Conservation (phyloP, 1,284 basidiomycete genomes). For the Hypsizygus ulmarius region DNA sequence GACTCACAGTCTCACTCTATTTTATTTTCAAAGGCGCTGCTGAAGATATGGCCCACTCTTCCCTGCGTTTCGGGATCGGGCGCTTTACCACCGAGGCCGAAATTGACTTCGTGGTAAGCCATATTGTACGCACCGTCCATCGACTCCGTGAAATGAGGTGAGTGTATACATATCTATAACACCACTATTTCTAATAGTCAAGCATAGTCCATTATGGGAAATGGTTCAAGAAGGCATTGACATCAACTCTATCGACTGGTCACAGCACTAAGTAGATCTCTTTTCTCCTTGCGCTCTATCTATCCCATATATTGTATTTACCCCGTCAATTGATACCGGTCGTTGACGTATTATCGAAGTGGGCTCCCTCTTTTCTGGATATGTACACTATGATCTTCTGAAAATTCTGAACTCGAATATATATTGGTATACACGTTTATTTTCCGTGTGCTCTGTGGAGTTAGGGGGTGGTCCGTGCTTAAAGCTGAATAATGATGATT, state of each 20-base stretch:
- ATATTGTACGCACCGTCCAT: conserved; percentile 83
- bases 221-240: conserved; percentile 99
- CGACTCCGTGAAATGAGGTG: conserved; percentile 57
- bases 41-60: conserved; percentile 99
- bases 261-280: conserved; percentile 44
- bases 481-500: conserved; percentile 25
- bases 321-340: conserved; percentile 9
- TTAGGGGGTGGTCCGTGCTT: conserved; percentile 39
- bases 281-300: conserved; percentile 12
- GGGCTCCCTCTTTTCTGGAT: no score
- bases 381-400: no score
- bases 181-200: conserved; percentile 15
- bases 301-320: conserved; percentile 13
- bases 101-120: conserved; percentile 90
- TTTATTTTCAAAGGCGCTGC: conserved; percentile 63
- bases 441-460: background rate
- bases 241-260: conserved; percentile 91
- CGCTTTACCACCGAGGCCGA: conserved; percentile 98
- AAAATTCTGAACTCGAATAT: no score
- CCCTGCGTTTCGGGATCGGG: conserved; percentile 95
- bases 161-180: conserved; percentile 17
- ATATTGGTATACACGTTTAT: no score
- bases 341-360: background rate
- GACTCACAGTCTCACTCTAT: conserved; percentile 3
- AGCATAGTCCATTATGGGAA: conserved; percentile 85